Conservation (phyloP, 257 asterid species). For the Nemophila menziesii region DNA sequence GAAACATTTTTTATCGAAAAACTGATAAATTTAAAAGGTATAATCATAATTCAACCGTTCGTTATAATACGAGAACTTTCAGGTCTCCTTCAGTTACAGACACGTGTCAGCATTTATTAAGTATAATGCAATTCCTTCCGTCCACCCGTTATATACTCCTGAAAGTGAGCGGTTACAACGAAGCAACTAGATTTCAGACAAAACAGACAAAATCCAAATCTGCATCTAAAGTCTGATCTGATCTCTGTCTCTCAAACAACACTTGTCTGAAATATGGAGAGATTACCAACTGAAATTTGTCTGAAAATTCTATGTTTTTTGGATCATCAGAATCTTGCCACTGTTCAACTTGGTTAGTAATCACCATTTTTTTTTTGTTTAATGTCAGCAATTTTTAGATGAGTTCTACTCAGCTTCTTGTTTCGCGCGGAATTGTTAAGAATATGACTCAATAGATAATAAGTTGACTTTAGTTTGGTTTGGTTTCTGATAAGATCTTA, state of each 20-base stretch:
- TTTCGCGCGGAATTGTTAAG: too few relatives aligned
- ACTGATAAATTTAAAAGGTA: too few relatives aligned
- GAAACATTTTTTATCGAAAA: too few relatives aligned
- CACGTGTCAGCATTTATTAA: too few relatives aligned
- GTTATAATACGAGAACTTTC: too few relatives aligned
- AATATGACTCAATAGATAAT: too few relatives aligned
- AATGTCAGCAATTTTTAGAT: background rate
- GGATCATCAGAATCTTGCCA: conserved; percentile 77
- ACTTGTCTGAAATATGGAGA: conserved; percentile 29
- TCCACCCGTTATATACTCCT: background rate
- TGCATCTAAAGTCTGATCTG: background rate
- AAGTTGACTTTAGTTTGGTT: conserved; percentile 7
- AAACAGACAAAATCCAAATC: background rate
- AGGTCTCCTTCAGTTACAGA: too few relatives aligned
- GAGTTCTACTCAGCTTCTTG: background rate
- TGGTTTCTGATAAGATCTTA: conserved; percentile 18
- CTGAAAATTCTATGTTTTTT: conserved; percentile 43
- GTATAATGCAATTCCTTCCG: too few relatives aligned
- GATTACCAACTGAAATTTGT: conserved; percentile 51
- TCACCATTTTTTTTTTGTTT: background rate
- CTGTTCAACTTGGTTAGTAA: conserved; percentile 59
- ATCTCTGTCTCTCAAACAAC: background rate
- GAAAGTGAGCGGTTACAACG: background rate
- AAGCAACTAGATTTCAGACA: background rate
- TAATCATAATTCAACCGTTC: too few relatives aligned